phyloP scores from a whole-genome alignment of 257 asterid genomes.

The Knoxia roxburghii region DNA sequence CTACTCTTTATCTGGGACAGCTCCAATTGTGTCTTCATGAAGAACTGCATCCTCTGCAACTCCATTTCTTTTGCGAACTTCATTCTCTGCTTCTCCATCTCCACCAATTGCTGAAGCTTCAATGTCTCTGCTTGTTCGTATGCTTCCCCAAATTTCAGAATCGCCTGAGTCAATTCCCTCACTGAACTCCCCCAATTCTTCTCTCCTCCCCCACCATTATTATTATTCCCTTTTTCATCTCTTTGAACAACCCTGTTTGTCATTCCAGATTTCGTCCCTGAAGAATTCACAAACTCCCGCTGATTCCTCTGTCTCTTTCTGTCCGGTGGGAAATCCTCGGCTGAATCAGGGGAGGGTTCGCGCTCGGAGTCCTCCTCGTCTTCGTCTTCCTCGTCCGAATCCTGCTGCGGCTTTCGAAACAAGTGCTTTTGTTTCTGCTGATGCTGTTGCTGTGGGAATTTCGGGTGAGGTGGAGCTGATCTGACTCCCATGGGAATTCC shows the following conservation, averaged over 20 bases:
- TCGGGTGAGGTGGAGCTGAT: constrained; percentile 28
- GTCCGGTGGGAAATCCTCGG: constrained; percentile 60
- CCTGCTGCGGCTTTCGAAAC: constrained; percentile 30
- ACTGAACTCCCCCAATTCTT: constrained; percentile 48
- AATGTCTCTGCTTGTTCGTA: constrained; percentile 76
- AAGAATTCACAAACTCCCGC: constrained; percentile 14
- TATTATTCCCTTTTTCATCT: not conserved
- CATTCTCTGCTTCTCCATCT: constrained; percentile 96
- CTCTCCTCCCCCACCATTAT: constrained; percentile 17
- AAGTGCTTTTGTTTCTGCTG: constrained; percentile 23
- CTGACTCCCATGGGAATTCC: constrained; percentile 42
- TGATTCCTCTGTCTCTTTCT: constrained; percentile 41
- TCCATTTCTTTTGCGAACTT: constrained; percentile 79
- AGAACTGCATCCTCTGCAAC: constrained; percentile 85
- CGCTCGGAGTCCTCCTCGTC: constrained; percentile 46
- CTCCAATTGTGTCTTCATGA: constrained; percentile 79
- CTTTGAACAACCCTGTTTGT: not conserved
- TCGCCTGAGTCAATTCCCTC: constrained; percentile 56
- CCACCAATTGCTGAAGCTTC: constrained; percentile 76
- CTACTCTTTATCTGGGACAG: constrained; percentile 46
- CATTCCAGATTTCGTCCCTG: no score
- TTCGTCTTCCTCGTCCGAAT: constrained; percentile 33
- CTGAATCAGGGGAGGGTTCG: constrained; percentile 46
- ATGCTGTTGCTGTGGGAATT: constrained; percentile 9
- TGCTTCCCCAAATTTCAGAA: constrained; percentile 71